Conservation (phyloP, 139 green algal genomes). For the Chlamydomonas applanata region DNA sequence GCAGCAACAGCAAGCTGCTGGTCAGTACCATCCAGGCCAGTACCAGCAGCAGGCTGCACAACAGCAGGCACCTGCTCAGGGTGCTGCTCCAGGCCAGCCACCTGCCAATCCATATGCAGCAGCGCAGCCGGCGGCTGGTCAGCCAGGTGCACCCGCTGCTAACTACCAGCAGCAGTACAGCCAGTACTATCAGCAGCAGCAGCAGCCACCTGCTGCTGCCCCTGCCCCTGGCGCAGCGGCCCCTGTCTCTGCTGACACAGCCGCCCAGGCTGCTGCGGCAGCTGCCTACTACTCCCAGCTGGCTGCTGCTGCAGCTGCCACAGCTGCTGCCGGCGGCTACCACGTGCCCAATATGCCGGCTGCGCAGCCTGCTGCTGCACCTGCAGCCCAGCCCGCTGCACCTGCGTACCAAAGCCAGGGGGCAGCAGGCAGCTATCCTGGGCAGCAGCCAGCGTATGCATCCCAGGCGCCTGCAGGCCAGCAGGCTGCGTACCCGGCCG, state of each 20-base stretch:
- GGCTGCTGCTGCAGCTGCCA: background rate
- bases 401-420: no score
- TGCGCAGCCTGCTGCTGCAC: background rate
- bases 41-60: no score
- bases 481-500: background rate
- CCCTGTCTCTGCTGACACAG: background rate
- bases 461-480: background rate
- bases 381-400: background rate
- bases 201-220: background rate
- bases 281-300: slow-evolving; percentile 10
- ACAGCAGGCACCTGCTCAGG: no score
- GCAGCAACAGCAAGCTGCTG: no score
- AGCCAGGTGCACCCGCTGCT: background rate
- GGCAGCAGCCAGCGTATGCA: background rate
- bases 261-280: background rate
- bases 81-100: background rate
- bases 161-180: slow-evolving; percentile 7
- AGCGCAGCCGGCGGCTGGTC: background rate
- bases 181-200: background rate
- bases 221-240: no score
- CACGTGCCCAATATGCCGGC: background rate
- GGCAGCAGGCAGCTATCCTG: background rate
- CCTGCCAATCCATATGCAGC: background rate
- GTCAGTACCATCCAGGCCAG: no score
- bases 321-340: background rate